Evolutionary conservation across 345 rosid genomes (phyloP).

Genomic region (Sisymbrium altissimum): DNA sequence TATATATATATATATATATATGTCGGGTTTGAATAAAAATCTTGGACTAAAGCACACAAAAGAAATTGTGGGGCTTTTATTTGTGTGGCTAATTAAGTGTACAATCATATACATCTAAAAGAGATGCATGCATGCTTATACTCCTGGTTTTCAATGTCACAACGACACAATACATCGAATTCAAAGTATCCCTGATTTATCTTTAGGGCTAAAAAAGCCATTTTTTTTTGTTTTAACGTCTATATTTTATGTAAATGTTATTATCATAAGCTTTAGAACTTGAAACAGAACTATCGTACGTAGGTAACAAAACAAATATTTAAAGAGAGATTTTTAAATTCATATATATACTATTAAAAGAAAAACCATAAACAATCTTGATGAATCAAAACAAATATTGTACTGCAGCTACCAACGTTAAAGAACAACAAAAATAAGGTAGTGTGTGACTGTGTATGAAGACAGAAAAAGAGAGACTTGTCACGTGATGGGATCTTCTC

Average conservation of each 20-base stretch:
- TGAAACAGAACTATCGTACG: neutral
- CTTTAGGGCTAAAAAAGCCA: neutral
- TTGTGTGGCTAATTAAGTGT: conserved; percentile 14
- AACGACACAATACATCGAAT: neutral
- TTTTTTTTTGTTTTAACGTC: neutral
- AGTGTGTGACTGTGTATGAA: conserved; percentile 6
- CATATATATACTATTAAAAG: neutral
- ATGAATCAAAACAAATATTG: neutral
- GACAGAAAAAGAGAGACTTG: conserved; percentile 3
- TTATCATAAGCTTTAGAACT: neutral
- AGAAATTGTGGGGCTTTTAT: neutral
- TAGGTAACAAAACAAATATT: neutral
- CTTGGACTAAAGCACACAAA: conserved; percentile 18
- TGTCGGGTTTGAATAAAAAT: conserved; percentile 17
- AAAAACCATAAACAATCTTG: neutral
- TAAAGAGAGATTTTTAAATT: neutral
- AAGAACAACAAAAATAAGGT: conserved; percentile 6
- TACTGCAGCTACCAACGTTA: conserved; percentile 14
- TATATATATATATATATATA: neutral
- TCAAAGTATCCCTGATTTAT: neutral
- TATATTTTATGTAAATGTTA: neutral
- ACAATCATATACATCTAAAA: neutral
- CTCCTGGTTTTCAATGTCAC: conserved; percentile 6
- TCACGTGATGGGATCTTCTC: conserved; percentile 26
- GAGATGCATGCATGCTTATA: conserved; percentile 13